Evolutionary conservation across 2,329 filamentous ascomycete species (phyloP).

Genomic region (Diaporthe batatas): DNA sequence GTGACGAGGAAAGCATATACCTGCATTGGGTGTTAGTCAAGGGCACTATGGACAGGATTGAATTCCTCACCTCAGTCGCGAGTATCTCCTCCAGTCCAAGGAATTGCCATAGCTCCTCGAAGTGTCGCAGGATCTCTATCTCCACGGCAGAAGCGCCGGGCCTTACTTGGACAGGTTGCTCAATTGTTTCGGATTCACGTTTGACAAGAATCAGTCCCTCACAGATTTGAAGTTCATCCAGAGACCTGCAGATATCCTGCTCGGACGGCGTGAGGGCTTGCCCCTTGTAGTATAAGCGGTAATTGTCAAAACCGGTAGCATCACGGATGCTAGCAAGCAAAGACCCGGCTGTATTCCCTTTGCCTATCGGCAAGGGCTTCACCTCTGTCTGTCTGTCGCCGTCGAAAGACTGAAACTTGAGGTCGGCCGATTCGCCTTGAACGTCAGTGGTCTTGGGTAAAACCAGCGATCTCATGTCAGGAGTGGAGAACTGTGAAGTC

Average conservation of each 20-base stretch:
- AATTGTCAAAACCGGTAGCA: conserved; percentile 81
- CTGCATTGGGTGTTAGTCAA: conserved; percentile 52
- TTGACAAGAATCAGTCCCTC: conserved; percentile 77
- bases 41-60: not conserved
- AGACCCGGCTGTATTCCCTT: conserved; percentile 77
- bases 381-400: conserved; percentile 71
- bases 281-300: conserved; percentile 79
- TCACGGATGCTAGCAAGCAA: conserved; percentile 76
- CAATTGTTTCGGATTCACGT: conserved; percentile 63
- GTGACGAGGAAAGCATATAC: conserved; percentile 79
- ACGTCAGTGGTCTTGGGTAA: conserved; percentile 64
- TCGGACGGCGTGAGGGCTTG: conserved; percentile 73
- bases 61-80: conserved; percentile 70
- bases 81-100: conserved; percentile 79
- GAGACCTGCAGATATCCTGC: conserved; percentile 69
- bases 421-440: conserved; percentile 73
- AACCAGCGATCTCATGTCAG: conserved; percentile 68
- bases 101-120: conserved; percentile 85
- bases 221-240: conserved; percentile 76
- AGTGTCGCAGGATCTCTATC: conserved; percentile 83
- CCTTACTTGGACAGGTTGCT: conserved; percentile 59
- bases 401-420: conserved; percentile 82
- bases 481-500: conserved; percentile 70
- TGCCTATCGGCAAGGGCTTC: conserved; percentile 74
- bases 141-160: conserved; percentile 75